These are phyloP conservation scores for Phaeosphaeria sp. DNA, from an alignment of 2,329 filamentous ascomycete species.

Conservation along the genomic window DNA sequence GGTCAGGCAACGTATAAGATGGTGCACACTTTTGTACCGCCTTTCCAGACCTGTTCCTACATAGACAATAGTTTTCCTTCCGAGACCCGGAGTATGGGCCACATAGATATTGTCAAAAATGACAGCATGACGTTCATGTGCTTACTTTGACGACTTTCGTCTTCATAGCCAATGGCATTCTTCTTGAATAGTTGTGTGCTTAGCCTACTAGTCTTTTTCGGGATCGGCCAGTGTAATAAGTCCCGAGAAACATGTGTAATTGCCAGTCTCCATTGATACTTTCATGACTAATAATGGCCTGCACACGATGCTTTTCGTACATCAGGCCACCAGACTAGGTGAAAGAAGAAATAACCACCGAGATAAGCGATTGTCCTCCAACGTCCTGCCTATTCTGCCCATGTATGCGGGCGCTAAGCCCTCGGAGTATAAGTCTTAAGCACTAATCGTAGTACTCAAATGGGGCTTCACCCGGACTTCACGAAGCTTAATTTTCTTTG, in stretches of 20 bases:
- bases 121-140: not conserved
- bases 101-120: not conserved
- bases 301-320: not conserved
- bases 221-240: too few species aligned
- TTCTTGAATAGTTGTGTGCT: not conserved
- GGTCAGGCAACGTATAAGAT: conserved; percentile 22
- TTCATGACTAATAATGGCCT: not conserved
- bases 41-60: not conserved
- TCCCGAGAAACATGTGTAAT: too few species aligned
- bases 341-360: not conserved
- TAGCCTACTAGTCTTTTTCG: too few species aligned
- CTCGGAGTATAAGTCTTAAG: not conserved
- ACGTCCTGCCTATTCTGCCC: not conserved
- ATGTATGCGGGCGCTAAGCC: not conserved
- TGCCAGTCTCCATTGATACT: not conserved
- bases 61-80: too few species aligned
- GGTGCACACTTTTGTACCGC: not conserved
- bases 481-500: not conserved
- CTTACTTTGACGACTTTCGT: not conserved
- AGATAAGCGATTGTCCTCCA: not conserved
- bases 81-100: not conserved
- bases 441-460: not conserved
- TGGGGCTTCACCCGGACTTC: not conserved
- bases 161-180: not conserved
- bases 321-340: not conserved